Conservation (phyloP, 2,329 filamentous ascomycete genomes). For the Ophiostoma ips region DNA sequence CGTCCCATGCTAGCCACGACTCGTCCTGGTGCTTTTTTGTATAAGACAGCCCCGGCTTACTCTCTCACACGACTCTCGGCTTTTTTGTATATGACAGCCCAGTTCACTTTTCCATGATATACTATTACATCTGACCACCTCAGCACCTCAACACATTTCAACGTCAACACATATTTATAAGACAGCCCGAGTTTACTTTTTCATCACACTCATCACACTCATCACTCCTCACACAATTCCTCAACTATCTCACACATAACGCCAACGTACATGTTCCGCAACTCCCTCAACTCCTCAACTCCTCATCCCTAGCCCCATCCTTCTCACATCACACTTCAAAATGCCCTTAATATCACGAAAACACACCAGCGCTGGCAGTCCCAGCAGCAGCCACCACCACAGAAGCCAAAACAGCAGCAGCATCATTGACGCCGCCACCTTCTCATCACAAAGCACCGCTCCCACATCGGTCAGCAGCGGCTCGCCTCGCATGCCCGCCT, state of each 20-base stretch:
- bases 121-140: too few relatives aligned
- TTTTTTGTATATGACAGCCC: too few relatives aligned
- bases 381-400: slow-evolving; percentile 20
- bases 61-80: too few relatives aligned
- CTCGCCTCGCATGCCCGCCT: slow-evolving; percentile 25
- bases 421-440: slow-evolving; percentile 26
- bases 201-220: too few relatives aligned
- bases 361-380: slow-evolving; percentile 15
- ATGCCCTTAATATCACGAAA: slow-evolving; percentile 24
- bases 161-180: too few relatives aligned
- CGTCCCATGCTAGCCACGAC: not conserved
- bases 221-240: too few relatives aligned
- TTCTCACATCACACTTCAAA: slow-evolving; percentile 2
- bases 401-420: slow-evolving; percentile 26
- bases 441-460: slow-evolving; percentile 30
- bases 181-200: too few relatives aligned
- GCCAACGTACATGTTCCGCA: too few relatives aligned
- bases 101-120: too few relatives aligned
- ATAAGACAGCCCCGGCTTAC: not conserved
- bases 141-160: too few relatives aligned
- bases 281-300: not conserved
- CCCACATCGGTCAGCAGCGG: slow-evolving; percentile 28
- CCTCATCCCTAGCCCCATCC: too few relatives aligned
- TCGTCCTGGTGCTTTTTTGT: not conserved
- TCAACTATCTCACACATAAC: too few relatives aligned